Percentiles rank a stretch among this genome's conserved stretches.
These are phyloP conservation scores for Panicum miliaceum DNA, from an alignment of 176 grass and related monocot species.

Conservation along the genomic window DNA sequence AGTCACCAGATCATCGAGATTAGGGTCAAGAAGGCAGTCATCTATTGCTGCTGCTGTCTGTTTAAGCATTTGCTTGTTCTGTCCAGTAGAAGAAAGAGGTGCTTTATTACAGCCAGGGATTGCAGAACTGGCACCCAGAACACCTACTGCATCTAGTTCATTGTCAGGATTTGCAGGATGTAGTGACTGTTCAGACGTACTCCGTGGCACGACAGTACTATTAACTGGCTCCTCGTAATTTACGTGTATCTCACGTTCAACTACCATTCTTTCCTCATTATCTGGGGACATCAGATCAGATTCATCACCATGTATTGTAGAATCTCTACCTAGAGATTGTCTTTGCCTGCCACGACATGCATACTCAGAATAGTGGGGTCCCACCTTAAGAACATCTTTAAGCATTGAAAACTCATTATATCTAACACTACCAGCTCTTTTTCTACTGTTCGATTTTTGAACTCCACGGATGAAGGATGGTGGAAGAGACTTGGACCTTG, in stretches of 20 bases:
- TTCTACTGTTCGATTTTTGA: constrained; percentile 66
- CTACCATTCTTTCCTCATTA: constrained; percentile 50
- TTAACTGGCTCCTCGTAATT: constrained; percentile 66
- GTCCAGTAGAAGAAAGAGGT: constrained; percentile 25
- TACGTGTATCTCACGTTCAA: constrained; percentile 82
- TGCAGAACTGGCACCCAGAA: constrained; percentile 28
- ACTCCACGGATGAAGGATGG: constrained; percentile 48
- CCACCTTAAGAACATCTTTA: constrained; percentile 82
- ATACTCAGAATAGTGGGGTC: constrained; percentile 57
- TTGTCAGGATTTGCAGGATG: constrained; percentile 42
- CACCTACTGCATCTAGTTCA: constrained; percentile 34
- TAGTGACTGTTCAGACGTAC: constrained; percentile 42
- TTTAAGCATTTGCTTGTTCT: constrained; percentile 48
- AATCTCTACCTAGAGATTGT: constrained; percentile 45
- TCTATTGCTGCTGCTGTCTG: constrained; percentile 21
- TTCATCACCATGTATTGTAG: constrained; percentile 36
- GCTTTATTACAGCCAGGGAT: constrained; percentile 36
- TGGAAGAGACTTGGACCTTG: constrained; percentile 79
- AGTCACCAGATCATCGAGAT: constrained; percentile 27
- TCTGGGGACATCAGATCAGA: constrained; percentile 30
- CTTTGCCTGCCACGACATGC: constrained; percentile 41
- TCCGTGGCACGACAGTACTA: constrained; percentile 20
- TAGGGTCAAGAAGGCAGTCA: constrained; percentile 22
- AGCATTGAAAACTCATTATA: constrained; percentile 77
- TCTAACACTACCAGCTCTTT: constrained; percentile 51